Evolutionary conservation across 78 protist species (phyloP), one percentile per base, ranked within the genome.

Genomic region (Dictyostelium capitatum): DNA sequence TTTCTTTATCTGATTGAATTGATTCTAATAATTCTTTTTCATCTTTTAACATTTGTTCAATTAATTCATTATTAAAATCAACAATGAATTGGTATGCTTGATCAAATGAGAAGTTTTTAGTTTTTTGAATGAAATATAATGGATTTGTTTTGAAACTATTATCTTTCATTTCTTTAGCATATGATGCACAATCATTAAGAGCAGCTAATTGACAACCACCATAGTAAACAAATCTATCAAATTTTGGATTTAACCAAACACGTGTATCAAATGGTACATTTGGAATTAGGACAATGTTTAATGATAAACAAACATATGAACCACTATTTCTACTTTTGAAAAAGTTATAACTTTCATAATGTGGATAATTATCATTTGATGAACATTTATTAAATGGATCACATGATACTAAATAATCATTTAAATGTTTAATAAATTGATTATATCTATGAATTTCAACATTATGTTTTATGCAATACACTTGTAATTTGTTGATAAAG

Each of bases 271-370:
- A 25, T 9, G n/a, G n/a, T 59, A 30, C 7, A 59, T 59, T 59
- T 59, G 69, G 69, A 59, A 9, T 19, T 23, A 59, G n/a, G 9
- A 59, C 17, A 25, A 59, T 59, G 0, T 25, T 30, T 30, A 59
- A 4, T 23, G 69, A 59, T 23, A 59, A 30, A n/a, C 32, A 9
- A 7, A 59, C 69, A 59, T 59, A 59, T 20, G 32, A 10, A 7
- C 69, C 69, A 59, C 32, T 23, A 59, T 59, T 59, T 3, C 8
- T 14, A 4, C 11, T 59, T n/a, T 59, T 59, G 25, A 59, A 59
- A 59, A 59, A 59, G 32, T 59, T 59, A n/a, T 59, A 59, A 23
- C 69, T 59, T 23, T 59, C 69, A 59, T 59, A 59, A 59, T 59
- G n/a, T 10, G n/a, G 5, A 7, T 23, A 9, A 23, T n/a, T 23